These are phyloP conservation scores for Euphrasia arctica DNA, from an alignment of 305 asterid species.

Conservation along the genomic window DNA sequence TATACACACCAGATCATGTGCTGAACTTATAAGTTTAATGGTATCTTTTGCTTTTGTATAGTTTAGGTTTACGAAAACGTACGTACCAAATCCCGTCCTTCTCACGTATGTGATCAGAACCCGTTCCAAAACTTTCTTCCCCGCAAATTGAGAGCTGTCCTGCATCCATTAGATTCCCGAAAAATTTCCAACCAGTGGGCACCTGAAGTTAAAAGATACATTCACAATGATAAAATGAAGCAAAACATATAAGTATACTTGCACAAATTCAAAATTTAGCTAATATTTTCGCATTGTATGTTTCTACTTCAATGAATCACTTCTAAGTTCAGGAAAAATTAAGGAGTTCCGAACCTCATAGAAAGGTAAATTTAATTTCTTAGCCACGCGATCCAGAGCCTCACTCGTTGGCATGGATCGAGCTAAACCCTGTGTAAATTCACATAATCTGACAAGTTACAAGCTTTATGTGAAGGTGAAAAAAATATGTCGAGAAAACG, in stretches of 20 bases:
- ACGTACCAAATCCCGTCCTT: slow-evolving; percentile 95
- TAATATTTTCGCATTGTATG: too few species aligned
- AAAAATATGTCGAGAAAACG: slow-evolving; percentile 4
- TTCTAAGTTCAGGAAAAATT: not conserved
- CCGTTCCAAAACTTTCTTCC: slow-evolving; percentile 99
- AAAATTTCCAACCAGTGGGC: slow-evolving; percentile 99
- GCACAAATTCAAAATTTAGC: not conserved
- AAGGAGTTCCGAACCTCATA: slow-evolving; percentile 51
- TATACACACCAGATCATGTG: not conserved
- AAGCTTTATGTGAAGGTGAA: slow-evolving; percentile 10
- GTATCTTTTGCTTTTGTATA: not conserved
- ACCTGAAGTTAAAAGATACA: slow-evolving; percentile 47
- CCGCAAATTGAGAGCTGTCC: slow-evolving; percentile 92
- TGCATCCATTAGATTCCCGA: slow-evolving; percentile 99
- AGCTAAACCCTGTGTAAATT: slow-evolving; percentile 75
- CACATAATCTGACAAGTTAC: slow-evolving; percentile 14
- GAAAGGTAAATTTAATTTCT: slow-evolving; percentile 74
- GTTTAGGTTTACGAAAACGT: slow-evolving; percentile 14
- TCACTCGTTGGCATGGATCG: slow-evolving; percentile 99
- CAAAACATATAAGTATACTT: slow-evolving; percentile 14
- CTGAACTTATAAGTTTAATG: too few species aligned
- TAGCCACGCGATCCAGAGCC: slow-evolving; percentile 89
- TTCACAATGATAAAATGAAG: slow-evolving; percentile 11
- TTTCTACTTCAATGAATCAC: too few species aligned
- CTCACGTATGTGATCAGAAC: slow-evolving; percentile 97